A percentile compares a stretch with the other conserved stretches of the same genome.
phyloP scores from a whole-genome alignment of 768 basidiomycete genomes.

The Boletus insuetus region DNA sequence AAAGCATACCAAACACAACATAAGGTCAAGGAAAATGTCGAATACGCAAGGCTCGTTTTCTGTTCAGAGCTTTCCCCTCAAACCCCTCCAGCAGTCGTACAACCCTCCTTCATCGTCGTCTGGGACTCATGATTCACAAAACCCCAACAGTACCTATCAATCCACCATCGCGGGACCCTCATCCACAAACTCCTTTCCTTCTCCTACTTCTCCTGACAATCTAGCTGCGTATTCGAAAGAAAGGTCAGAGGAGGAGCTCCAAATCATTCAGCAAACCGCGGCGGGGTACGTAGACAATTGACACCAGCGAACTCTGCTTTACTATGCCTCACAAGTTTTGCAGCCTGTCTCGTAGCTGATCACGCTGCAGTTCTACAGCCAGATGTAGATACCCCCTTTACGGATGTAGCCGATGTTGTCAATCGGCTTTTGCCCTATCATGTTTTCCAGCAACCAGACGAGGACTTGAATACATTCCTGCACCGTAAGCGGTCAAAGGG shows the following conservation, averaged over 20 bases:
- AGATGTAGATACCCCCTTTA: slow-evolving; percentile 69
- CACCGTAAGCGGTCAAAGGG: slow-evolving; percentile 43
- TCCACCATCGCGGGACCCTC: slow-evolving; percentile 28
- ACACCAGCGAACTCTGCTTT: slow-evolving; percentile 6
- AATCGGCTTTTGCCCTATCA: slow-evolving; percentile 79
- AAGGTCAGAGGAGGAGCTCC: slow-evolving; percentile 50
- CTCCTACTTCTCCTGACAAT: slow-evolving; percentile 10
- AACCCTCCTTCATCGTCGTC: slow-evolving; percentile 1
- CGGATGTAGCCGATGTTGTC: slow-evolving; percentile 58
- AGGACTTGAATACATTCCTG: slow-evolving; percentile 48
- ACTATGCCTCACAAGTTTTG: slow-evolving; percentile 43
- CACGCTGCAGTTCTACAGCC: slow-evolving; percentile 60
- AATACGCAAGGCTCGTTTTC: slow-evolving; percentile 27
- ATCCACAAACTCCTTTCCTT: slow-evolving; percentile 6
- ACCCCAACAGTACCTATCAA: slow-evolving; percentile 1
- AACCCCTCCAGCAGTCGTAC: slow-evolving; percentile 10
- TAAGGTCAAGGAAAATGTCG: slow-evolving; percentile 34
- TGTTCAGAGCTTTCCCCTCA: slow-evolving; percentile 28
- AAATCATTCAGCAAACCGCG: slow-evolving; percentile 44
- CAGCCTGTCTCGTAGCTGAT: slow-evolving; percentile 56
- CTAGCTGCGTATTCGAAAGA: slow-evolving; percentile 31
- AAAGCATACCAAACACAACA: slow-evolving; percentile 39
- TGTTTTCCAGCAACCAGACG: slow-evolving; percentile 69
- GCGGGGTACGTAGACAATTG: slow-evolving; percentile 42
- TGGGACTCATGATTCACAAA: slow-evolving; percentile 1